Base-by-base conservation (phyloP, 2,329 filamentous ascomycete species). In the Clarireedia homoeocarpa region DNA sequence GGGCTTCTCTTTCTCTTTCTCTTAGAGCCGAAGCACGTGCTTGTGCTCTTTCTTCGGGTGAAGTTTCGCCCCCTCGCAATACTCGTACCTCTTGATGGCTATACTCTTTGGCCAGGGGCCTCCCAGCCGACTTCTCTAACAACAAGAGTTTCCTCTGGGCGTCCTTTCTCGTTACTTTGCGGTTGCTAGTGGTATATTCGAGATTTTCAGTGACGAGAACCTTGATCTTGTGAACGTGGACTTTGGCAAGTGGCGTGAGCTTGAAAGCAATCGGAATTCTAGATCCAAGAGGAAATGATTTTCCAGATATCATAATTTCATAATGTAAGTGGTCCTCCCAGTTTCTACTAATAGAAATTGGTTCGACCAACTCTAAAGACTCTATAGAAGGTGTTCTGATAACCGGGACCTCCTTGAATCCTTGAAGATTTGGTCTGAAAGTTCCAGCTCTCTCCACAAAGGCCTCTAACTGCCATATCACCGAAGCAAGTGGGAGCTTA, bases 261-360 rank as follows among this genome's bases (percentile, higher is more conserved):
- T 88, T 89, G 75, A 89, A 89, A 2, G 85, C 85, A 57, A 89
- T 88, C 0, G 86, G 86, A 6, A 89, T 83, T 61, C 85, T 83
- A 2, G 83, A 79, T 9, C 86, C 86, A 5, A 89, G 70, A 0
- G 86, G 85, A 62, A 89, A 89, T 0, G 85, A 87, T 75, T 89
- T 89, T 34, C 86, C 86, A 4, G 85, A 88, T 30, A 89, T 88
- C 61, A 89, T 84, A 62, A 89, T 89, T 63, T 89, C 85, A 66
- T 89, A 89, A 64, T 88, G 85, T 27, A 89, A 72, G 66, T 89
- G 85, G 61, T 89, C 85, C 65, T 89, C 85, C 86, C 86, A 89
- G 56, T 83, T 87, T 44, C 86, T 76, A 57, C 84, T 88, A 62
- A 89, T 89, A 7, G 86, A 85, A 63, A 89, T 89, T 0, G 86